phyloP scores from a whole-genome alignment of 75 land plant species.

The Sequoia sempervirens region DNA sequence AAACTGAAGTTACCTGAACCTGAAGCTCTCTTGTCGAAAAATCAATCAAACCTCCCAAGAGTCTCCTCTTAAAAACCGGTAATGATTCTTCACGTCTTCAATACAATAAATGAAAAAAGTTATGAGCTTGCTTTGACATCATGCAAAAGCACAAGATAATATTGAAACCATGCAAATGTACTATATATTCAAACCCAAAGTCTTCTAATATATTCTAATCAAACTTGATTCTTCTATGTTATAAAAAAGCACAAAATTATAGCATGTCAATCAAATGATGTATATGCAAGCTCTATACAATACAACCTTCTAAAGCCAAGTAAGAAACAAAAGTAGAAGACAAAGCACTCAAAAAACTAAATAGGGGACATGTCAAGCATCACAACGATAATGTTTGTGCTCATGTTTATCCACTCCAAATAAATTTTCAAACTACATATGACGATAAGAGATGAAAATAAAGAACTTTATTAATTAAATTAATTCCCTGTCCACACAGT shows the following conservation, averaged over 20 bases:
- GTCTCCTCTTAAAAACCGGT: slow-evolving; percentile 89
- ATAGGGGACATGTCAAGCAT: background rate
- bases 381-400: background rate
- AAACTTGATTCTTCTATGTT: too few species aligned
- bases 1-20: slow-evolving; percentile 65
- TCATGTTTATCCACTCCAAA: background rate
- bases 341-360: background rate
- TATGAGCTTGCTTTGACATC: background rate
- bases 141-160: background rate
- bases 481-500: background rate
- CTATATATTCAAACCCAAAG: background rate
- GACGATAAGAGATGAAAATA: background rate
- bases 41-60: slow-evolving; percentile 84
- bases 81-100: slow-evolving; percentile 94
- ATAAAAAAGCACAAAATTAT: background rate
- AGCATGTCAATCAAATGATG: background rate
- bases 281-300: background rate
- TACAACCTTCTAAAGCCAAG: background rate
- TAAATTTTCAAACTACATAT: background rate
- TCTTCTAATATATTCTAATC: background rate
- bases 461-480: background rate
- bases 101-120: background rate
- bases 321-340: background rate
- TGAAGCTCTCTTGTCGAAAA: slow-evolving; percentile 93
- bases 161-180: background rate